A percentile compares a stretch with the other conserved stretches of the same genome.
Conservation (phyloP, 148 eudicot species). For the Nyssa sinensis region DNA sequence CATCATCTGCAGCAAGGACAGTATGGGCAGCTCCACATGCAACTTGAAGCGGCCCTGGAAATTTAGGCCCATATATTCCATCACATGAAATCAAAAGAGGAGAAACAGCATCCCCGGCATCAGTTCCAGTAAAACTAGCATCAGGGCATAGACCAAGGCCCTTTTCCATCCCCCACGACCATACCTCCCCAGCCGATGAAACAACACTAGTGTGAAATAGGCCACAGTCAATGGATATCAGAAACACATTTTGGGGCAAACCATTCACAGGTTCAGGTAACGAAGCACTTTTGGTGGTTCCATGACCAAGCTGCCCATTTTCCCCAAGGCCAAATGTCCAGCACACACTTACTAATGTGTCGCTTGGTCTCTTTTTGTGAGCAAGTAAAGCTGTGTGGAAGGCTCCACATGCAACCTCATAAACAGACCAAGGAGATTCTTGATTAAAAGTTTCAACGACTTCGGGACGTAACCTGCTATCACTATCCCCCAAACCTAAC, state of each 20-base stretch:
- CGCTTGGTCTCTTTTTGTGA: conserved; percentile 45
- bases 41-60: conserved; percentile 56
- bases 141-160: conserved; percentile 90
- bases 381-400: conserved; percentile 72
- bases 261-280: conserved; percentile 51
- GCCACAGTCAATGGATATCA: conserved; percentile 77
- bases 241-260: conserved; percentile 42
- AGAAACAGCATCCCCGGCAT: conserved; percentile 68
- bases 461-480: conserved; percentile 54
- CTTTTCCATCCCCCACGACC: conserved; percentile 98
- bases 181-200: conserved; percentile 75
- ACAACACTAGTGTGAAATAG: conserved; percentile 79
- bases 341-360: conserved; percentile 49
- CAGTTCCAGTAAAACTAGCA: conserved; percentile 57
- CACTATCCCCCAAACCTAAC: conserved; percentile 75
- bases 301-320: conserved; percentile 84
- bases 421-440: conserved; percentile 60
- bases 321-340: conserved; percentile 91
- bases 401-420: conserved; percentile 80
- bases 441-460: conserved; percentile 39
- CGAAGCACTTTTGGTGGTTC: conserved; percentile 48
- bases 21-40: conserved; percentile 95
- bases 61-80: conserved; percentile 42
- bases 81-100: conserved; percentile 44
- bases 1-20: conserved; percentile 60